These are phyloP conservation scores for Penicillium sp. DNA, from an alignment of 2,329 filamentous ascomycete genomes.

Conservation along the genomic window DNA sequence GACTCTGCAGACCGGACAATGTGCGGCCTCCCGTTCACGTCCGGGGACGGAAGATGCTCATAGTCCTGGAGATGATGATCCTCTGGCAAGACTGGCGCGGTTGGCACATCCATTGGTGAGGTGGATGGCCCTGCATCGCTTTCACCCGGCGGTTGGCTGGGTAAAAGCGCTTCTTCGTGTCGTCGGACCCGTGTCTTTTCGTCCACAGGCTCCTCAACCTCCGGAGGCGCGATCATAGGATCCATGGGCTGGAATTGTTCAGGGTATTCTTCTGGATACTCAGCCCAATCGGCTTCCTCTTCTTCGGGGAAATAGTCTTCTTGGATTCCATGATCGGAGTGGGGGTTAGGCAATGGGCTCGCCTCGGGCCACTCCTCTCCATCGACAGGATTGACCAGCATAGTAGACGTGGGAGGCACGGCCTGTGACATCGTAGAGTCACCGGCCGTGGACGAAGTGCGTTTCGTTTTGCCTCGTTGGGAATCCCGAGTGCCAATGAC, in stretches of 20 bases:
- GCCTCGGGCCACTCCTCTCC: slow-evolving; percentile 34
- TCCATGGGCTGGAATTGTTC: slow-evolving; percentile 27
- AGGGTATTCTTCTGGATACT: slow-evolving; percentile 30
- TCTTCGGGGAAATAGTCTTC: slow-evolving; percentile 15
- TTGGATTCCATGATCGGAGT: slow-evolving; percentile 23
- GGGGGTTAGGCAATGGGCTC: slow-evolving; percentile 18
- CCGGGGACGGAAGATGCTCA: slow-evolving; percentile 29
- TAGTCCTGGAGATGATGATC: slow-evolving; percentile 58
- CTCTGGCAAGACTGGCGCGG: slow-evolving; percentile 47
- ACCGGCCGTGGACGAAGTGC: slow-evolving; percentile 29
- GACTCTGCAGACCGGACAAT: slow-evolving; percentile 33
- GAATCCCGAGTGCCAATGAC: slow-evolving; percentile 85
- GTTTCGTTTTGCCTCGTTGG: slow-evolving; percentile 52
- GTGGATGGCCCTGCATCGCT: slow-evolving; percentile 51
- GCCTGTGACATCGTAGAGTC: slow-evolving; percentile 32
- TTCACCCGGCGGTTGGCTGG: slow-evolving; percentile 70
- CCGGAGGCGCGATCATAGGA: slow-evolving; percentile 44
- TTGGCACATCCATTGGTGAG: slow-evolving; percentile 38
- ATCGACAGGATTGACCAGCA: slow-evolving; percentile 19
- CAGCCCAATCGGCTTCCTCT: slow-evolving; percentile 26
- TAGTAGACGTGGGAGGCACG: slow-evolving; percentile 8
- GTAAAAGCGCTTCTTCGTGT: slow-evolving; percentile 77
- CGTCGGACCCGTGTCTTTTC: slow-evolving; percentile 81
- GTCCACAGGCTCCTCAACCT: slow-evolving; percentile 64
- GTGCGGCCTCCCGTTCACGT: slow-evolving; percentile 21